Percentiles rank a stretch among this genome's conserved stretches.
Conservation (phyloP, 768 basidiomycete genomes). For the Pilatotrama ljubarskyi region DNA sequence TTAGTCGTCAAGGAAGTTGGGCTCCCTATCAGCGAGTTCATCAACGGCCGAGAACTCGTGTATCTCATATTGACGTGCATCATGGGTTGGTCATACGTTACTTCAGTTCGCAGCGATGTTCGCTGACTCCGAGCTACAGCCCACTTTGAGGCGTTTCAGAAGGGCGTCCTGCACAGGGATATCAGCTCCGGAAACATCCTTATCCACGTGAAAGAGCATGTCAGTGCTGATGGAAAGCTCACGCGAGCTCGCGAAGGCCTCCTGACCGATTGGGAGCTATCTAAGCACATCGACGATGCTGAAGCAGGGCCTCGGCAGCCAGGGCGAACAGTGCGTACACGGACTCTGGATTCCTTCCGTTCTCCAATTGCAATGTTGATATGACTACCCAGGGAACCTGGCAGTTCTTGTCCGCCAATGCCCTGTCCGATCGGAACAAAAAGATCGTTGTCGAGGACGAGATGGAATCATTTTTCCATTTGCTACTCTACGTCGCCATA, state of each 20-base stretch:
- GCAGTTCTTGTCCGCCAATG: slow-evolving; percentile 7
- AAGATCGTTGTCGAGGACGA: neutral
- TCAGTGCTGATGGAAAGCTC: neutral
- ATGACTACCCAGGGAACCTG: slow-evolving; percentile 2
- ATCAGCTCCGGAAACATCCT: slow-evolving; percentile 15
- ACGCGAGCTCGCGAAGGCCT: neutral
- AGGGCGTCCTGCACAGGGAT: slow-evolving; percentile 5
- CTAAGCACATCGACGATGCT: neutral
- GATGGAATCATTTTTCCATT: slow-evolving; percentile 14
- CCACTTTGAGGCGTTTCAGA: neutral
- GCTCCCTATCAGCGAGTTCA: neutral
- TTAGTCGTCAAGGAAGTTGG: slow-evolving; percentile 5
- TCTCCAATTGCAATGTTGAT: neutral
- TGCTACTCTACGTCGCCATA: slow-evolving; percentile 8
- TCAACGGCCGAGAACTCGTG: neutral
- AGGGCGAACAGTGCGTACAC: neutral
- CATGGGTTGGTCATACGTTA: neutral
- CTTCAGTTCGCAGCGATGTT: neutral
- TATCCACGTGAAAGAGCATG: neutral
- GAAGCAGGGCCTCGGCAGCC: neutral
- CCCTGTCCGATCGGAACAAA: neutral
- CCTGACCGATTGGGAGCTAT: slow-evolving; percentile 17
- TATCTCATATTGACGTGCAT: neutral
- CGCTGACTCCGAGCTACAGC: neutral
- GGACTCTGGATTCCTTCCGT: neutral